Evolutionary conservation across 2,329 filamentous ascomycete genomes (phyloP).

Genomic region (Verruconis gallopava): DNA sequence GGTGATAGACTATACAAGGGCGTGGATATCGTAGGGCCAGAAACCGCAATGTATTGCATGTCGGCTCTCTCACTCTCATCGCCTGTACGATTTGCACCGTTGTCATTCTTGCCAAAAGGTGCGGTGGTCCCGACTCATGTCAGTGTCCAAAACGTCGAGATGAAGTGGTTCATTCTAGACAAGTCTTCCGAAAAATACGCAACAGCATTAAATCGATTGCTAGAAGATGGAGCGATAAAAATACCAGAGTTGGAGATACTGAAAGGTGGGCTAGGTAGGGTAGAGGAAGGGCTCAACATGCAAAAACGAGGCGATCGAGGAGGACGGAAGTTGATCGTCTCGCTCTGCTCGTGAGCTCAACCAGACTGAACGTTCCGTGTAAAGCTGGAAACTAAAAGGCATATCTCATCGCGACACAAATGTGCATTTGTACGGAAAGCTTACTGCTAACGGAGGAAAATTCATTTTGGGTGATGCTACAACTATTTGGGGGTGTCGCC

Average conservation of each 20-base stretch:
- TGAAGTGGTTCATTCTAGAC: slow-evolving; percentile 28
- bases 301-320: slow-evolving; percentile 16
- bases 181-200: slow-evolving; percentile 18
- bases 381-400: no score
- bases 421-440: no score
- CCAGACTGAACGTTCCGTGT: no score
- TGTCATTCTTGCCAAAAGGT: slow-evolving; percentile 23
- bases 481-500: no score
- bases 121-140: slow-evolving; percentile 20
- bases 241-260: slow-evolving; percentile 22
- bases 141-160: slow-evolving; percentile 25
- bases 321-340: slow-evolving; percentile 11
- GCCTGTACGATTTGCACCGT: slow-evolving; percentile 3
- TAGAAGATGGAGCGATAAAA: slow-evolving; percentile 18
- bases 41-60: slow-evolving; percentile 21
- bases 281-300: slow-evolving; percentile 21
- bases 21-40: background rate
- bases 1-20: background rate
- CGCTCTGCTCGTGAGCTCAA: no score
- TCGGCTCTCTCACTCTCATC: background rate
- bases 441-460: no score
- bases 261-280: slow-evolving; percentile 21
- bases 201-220: slow-evolving; percentile 20
- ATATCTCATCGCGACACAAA: no score
- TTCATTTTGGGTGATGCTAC: no score